Evolutionary conservation across 495 filamentous ascomycete genomes (phyloP).

Genomic region (Penicillium samsonianum): DNA sequence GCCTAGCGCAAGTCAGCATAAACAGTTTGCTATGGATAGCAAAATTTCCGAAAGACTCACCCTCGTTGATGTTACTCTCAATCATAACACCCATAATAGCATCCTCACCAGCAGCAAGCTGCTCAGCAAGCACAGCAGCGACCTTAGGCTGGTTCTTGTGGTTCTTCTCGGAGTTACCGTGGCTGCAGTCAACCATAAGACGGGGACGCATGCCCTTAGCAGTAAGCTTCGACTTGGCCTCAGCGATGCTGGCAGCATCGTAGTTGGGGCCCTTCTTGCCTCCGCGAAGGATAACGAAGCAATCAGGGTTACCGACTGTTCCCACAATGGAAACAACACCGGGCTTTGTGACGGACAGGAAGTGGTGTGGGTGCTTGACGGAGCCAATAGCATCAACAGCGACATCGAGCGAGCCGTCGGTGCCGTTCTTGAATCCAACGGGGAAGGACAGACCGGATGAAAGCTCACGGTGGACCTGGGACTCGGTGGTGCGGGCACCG

Average conservation of each 20-base stretch:
- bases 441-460: slow-evolving; percentile 95
- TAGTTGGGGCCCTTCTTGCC: slow-evolving; percentile 94
- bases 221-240: slow-evolving; percentile 67
- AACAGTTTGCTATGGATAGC: slow-evolving; percentile 2
- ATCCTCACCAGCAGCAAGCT: slow-evolving; percentile 79
- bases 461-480: slow-evolving; percentile 91
- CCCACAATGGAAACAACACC: slow-evolving; percentile 95
- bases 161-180: slow-evolving; percentile 94
- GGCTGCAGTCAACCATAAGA: slow-evolving; percentile 98
- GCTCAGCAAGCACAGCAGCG: slow-evolving; percentile 75
- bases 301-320: slow-evolving; percentile 94
- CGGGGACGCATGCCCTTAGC: slow-evolving; percentile 67
- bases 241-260: slow-evolving; percentile 78
- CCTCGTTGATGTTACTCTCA: slow-evolving; percentile 95
- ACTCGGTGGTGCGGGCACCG: slow-evolving; percentile 93
- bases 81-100: slow-evolving; percentile 99
- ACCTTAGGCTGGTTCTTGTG: slow-evolving; percentile 98
- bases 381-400: slow-evolving; percentile 97
- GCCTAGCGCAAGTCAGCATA: slow-evolving; percentile 48
- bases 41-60: slow-evolving; percentile 42
- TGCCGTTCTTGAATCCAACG: slow-evolving; percentile 99
- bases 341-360: slow-evolving; percentile 97
- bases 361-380: slow-evolving; percentile 91
- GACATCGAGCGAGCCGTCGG: slow-evolving; percentile 85
- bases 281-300: slow-evolving; percentile 95